A percentile compares a stretch with the other conserved stretches of the same genome.
These are phyloP conservation scores for Phytophthora hybrid DNA, from an alignment of 352 stramenopile species.

Conservation along the genomic window DNA sequence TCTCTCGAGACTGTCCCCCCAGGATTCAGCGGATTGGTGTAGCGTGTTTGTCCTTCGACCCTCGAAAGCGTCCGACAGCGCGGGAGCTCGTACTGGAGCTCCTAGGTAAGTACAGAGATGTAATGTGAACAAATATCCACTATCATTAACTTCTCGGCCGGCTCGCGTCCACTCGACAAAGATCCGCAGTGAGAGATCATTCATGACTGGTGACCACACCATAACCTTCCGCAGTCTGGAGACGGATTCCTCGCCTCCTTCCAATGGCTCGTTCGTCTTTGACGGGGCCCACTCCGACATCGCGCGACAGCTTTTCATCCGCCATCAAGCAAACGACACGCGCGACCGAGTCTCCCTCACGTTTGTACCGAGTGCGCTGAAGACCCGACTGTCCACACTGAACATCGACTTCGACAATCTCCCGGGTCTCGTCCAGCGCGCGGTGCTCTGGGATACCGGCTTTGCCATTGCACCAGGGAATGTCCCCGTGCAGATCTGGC, in stretches of 20 bases:
- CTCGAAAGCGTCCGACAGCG: constrained; percentile 13
- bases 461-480: constrained; percentile 29
- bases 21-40: constrained; percentile 31
- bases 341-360: constrained; percentile 14
- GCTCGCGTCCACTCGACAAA: not conserved
- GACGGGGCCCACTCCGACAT: constrained; percentile 49
- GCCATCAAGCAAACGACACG: constrained; percentile 14
- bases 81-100: constrained; percentile 18
- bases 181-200: not conserved
- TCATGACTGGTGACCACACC: not conserved
- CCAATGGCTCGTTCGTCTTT: constrained; percentile 33
- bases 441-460: constrained; percentile 49
- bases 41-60: constrained; percentile 32
- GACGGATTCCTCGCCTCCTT: not conserved
- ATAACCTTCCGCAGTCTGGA: constrained; percentile 4
- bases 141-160: no score
- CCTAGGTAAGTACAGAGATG: constrained; percentile 13
- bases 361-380: constrained; percentile 16
- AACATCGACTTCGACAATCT: constrained; percentile 28
- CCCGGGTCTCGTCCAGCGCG: constrained; percentile 40
- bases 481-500: constrained; percentile 32
- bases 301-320: constrained; percentile 44
- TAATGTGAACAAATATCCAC: constrained; percentile 12
- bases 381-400: constrained; percentile 16
- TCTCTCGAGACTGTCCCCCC: constrained; percentile 47